A percentile compares a stretch with the other conserved stretches of the same genome.
Conservation (phyloP, 352 stramenopile species). For the Phytophthora pisi region DNA sequence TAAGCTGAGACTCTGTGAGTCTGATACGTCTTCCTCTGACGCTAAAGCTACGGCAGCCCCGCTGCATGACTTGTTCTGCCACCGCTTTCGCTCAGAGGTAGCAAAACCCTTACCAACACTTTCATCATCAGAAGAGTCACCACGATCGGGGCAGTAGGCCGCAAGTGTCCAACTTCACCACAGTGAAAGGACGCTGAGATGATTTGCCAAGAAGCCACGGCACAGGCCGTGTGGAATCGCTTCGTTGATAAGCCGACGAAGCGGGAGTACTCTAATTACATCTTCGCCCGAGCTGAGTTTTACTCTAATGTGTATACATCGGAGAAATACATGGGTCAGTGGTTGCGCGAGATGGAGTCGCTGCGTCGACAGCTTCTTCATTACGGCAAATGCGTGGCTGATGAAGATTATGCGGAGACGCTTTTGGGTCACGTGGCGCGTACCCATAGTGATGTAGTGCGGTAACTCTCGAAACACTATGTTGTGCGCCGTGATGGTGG, state of each 20-base stretch:
- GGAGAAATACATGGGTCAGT: slow-evolving; percentile 10
- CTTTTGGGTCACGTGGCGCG: slow-evolving; percentile 8
- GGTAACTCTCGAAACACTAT: slow-evolving; percentile 19
- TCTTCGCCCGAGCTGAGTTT: slow-evolving; percentile 10
- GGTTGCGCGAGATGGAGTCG: slow-evolving; percentile 15
- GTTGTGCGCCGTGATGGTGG: slow-evolving; percentile 11
- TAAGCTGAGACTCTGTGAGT: too few relatives aligned
- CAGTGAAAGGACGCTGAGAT: too few relatives aligned
- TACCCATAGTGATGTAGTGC: slow-evolving; percentile 13
- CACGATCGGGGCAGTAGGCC: neutral
- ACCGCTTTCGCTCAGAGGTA: slow-evolving; percentile 14
- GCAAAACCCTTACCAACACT: neutral
- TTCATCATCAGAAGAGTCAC: slow-evolving; percentile 8
- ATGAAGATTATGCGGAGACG: slow-evolving; percentile 17
- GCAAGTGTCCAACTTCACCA: slow-evolving; percentile 13
- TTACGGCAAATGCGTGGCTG: slow-evolving; percentile 9
- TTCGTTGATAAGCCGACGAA: slow-evolving; percentile 21
- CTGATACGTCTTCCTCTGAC: too few relatives aligned
- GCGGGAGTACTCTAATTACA: slow-evolving; percentile 18
- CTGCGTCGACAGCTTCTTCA: slow-evolving; percentile 8
- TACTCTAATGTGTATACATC: slow-evolving; percentile 14
- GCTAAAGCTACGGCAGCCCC: too few relatives aligned
- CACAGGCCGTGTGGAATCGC: slow-evolving; percentile 7
- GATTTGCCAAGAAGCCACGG: slow-evolving; percentile 6
- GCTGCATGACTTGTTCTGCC: slow-evolving; percentile 11